Evolutionary conservation across 768 basidiomycete genomes (phyloP).

Genomic region (Collybia sp.): DNA sequence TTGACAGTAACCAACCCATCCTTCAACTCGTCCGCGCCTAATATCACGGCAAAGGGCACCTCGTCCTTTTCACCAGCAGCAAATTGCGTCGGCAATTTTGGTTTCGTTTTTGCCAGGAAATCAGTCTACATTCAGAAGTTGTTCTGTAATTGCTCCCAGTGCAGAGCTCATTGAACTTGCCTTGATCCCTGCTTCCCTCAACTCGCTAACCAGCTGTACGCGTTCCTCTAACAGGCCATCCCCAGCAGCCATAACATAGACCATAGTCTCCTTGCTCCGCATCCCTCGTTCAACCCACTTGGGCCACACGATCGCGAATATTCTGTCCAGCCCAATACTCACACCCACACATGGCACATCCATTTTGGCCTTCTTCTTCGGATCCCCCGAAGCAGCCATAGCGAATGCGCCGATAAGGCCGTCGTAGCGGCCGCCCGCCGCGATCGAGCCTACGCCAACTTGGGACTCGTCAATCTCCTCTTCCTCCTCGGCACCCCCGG

Average conservation of each 20-base stretch:
- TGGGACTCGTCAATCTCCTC: slow-evolving; percentile 90
- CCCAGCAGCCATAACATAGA: slow-evolving; percentile 88
- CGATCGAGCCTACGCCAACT: slow-evolving; percentile 97
- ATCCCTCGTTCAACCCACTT: slow-evolving; percentile 78
- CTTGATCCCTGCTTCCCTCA: slow-evolving; percentile 87
- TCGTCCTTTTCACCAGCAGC: slow-evolving; percentile 88
- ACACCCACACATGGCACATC: slow-evolving; percentile 80
- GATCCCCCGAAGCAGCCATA: slow-evolving; percentile 71
- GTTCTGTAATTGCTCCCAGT: slow-evolving; percentile 4
- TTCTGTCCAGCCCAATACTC: slow-evolving; percentile 87
- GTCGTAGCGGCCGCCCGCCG: slow-evolving; percentile 97
- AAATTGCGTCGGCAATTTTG: slow-evolving; percentile 84
- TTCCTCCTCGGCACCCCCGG: slow-evolving; percentile 47
- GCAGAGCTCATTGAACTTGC: slow-evolving; percentile 30
- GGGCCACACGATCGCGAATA: slow-evolving; percentile 89
- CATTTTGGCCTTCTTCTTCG: slow-evolving; percentile 57
- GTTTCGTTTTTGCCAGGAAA: slow-evolving; percentile 89
- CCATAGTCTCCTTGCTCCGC: slow-evolving; percentile 88
- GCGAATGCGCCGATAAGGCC: slow-evolving; percentile 90
- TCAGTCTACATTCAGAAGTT: slow-evolving; percentile 54
- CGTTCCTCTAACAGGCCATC: slow-evolving; percentile 86
- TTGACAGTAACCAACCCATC: slow-evolving; percentile 87
- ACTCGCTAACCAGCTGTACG: slow-evolving; percentile 70
- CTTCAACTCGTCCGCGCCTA: slow-evolving; percentile 84
- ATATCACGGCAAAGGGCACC: slow-evolving; percentile 88